Conservation (phyloP, 2,329 filamentous ascomycete species). For the Fusarium continuum region DNA sequence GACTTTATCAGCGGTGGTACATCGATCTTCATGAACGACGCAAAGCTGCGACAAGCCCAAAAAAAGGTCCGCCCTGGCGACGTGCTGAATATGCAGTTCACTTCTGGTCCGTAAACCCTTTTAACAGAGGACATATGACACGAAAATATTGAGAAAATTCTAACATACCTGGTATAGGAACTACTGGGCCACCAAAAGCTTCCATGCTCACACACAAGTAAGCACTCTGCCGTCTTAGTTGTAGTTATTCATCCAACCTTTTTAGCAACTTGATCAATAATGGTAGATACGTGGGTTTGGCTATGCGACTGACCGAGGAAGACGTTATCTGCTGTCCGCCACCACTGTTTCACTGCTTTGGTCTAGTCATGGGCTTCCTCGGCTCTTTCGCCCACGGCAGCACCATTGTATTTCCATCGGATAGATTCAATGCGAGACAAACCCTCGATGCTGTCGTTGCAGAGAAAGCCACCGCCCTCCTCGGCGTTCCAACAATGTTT, state of each 20-base stretch:
- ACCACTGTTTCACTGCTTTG: background rate
- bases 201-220: background rate
- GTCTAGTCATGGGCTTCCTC: background rate
- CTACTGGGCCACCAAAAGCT: background rate
- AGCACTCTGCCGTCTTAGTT: rapidly evolving
- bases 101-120: background rate
- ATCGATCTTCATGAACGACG: no score
- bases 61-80: background rate
- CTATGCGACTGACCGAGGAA: background rate
- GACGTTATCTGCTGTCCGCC: background rate
- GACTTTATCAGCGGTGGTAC: background rate
- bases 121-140: background rate
- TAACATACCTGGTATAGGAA: background rate
- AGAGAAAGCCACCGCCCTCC: background rate
- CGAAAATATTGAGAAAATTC: background rate
- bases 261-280: background rate
- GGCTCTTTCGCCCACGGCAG: background rate
- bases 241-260: background rate
- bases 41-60: background rate
- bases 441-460: background rate
- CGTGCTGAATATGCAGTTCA: background rate
- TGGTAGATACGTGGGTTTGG: background rate
- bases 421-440: background rate
- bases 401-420: background rate
- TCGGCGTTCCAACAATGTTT: background rate